A percentile compares a stretch with the other conserved stretches of the same genome.
Conservation (phyloP, 495 filamentous ascomycete genomes). For the Hypomontagnella submonticulosa region DNA sequence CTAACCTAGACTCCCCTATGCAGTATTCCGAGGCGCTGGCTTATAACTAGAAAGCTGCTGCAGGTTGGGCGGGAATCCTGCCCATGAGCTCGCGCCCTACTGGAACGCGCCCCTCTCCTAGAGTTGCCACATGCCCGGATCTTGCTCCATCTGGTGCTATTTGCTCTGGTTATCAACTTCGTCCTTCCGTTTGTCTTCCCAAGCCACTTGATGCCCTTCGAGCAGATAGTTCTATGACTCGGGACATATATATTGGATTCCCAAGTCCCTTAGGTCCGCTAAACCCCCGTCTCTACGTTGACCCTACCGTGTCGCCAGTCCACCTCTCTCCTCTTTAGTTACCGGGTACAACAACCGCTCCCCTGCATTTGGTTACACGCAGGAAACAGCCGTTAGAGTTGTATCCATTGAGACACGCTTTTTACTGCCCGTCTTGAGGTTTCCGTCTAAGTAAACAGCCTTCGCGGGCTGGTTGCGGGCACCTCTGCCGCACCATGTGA, state of each 20-base stretch:
- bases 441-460: slow-evolving; percentile 35
- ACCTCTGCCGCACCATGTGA: slow-evolving; percentile 50
- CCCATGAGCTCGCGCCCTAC: slow-evolving; percentile 26
- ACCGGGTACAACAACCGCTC: slow-evolving; percentile 31
- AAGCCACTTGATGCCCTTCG: slow-evolving; percentile 9
- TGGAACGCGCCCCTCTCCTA: slow-evolving; percentile 29
- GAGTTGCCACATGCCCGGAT: slow-evolving; percentile 31
- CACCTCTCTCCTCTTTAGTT: slow-evolving; percentile 1
- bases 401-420: slow-evolving; percentile 28
- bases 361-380: slow-evolving; percentile 41
- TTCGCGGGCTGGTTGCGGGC: slow-evolving; percentile 38
- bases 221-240: slow-evolving; percentile 29
- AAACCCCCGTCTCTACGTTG: slow-evolving; percentile 15
- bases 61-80: slow-evolving; percentile 31
- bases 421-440: slow-evolving; percentile 21
- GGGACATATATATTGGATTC: slow-evolving; percentile 29
- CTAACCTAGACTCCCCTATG: slow-evolving; percentile 26
- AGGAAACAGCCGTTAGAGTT: slow-evolving; percentile 23
- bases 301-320: slow-evolving; percentile 37
- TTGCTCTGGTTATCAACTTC: slow-evolving; percentile 24
- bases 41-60: slow-evolving; percentile 27
- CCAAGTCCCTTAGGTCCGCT: slow-evolving; percentile 3
- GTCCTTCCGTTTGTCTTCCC: slow-evolving; percentile 18
- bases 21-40: slow-evolving; percentile 30
- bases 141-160: slow-evolving; percentile 21